Conservation (phyloP, 73 alveolate genomes). For the Uronychia binucleata region DNA sequence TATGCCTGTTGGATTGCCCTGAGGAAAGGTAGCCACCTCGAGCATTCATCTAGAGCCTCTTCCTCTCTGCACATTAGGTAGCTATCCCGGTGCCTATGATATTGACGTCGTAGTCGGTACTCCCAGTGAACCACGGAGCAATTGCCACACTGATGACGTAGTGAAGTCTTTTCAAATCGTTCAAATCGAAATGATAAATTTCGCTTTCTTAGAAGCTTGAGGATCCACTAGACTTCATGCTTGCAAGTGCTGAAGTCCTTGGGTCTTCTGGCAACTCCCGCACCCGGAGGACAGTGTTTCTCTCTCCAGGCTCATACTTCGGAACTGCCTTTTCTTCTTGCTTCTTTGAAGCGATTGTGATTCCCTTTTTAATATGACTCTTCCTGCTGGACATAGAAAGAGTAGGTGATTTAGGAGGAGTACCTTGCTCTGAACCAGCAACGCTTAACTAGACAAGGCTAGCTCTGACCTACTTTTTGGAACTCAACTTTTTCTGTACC, state of each 20-base stretch:
- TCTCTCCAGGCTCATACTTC: too few relatives aligned
- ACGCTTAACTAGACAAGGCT: too few relatives aligned
- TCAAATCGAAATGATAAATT: background rate
- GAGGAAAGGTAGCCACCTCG: slow-evolving; percentile 15
- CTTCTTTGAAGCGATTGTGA: too few relatives aligned
- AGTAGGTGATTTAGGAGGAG: too few relatives aligned
- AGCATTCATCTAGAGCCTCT: background rate
- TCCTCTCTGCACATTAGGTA: background rate
- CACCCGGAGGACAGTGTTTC: background rate
- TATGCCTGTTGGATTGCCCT: background rate
- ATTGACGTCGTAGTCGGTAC: background rate
- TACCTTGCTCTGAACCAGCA: too few relatives aligned
- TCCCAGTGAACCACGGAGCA: background rate
- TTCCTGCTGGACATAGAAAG: too few relatives aligned
- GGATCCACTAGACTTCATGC: background rate
- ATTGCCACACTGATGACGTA: background rate
- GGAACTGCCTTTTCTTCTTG: too few relatives aligned
- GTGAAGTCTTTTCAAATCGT: background rate
- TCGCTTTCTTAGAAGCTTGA: background rate
- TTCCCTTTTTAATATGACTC: too few relatives aligned
- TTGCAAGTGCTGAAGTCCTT: background rate
- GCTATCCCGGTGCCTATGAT: background rate
- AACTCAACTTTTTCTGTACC: too few relatives aligned
- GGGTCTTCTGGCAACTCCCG: background rate
- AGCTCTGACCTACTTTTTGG: too few relatives aligned